Base-by-base conservation (phyloP, 768 basidiomycete species). In the Lactifluus pinguis region DNA sequence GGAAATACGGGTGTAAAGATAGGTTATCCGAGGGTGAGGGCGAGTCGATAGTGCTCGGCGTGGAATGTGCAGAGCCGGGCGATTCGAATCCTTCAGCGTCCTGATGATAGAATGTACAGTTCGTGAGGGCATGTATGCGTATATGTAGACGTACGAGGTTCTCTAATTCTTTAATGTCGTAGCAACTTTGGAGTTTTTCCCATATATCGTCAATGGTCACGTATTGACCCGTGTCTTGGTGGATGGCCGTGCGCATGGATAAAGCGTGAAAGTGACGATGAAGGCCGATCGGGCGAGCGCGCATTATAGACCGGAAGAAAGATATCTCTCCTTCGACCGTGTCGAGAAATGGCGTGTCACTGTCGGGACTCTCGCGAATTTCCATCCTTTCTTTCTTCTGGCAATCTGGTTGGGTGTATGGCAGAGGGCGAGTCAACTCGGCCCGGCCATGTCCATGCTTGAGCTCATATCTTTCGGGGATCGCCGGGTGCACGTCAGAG, bases 211-310 rank as follows among this genome's bases (percentile, higher is more conserved):
- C 81, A 7, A 83, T 70, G 39, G 79, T 72, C 44, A 93, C 78
- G 60, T 76, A 61, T 11, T 76, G 78, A 51, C 83, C 84, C 0
- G 88, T 89, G 67, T 90, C 86, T 69, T 82, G 82, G 67, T 79
- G 74, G 62, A 94, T 89, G 49, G 80, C 76, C 66, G 81, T 84
- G 59, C 84, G 83, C 52, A 94, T 86, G 60, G 83, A 80, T 58
- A 94, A 76, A 70, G 88, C 76, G 69, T 92, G 87, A 73, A 92
- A 92, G 74, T 90, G 82, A 32, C 84, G 84, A 72, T 93, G 86
- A 36, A 87, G 83, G 48, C 92, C 92, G 56, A 93, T 82, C 0
- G 92, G 92, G 57, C 92, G 79, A 17, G 89, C 81, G 49, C 84
- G 84, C 80, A 88, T 89, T 55, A 92, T 76, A 7, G 88, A 86